Percentiles rank a stretch among this genome's conserved stretches.
Evolutionary conservation across 805 yeast species (phyloP).

Genomic region (Wickerhamiella allomyrinae): DNA sequence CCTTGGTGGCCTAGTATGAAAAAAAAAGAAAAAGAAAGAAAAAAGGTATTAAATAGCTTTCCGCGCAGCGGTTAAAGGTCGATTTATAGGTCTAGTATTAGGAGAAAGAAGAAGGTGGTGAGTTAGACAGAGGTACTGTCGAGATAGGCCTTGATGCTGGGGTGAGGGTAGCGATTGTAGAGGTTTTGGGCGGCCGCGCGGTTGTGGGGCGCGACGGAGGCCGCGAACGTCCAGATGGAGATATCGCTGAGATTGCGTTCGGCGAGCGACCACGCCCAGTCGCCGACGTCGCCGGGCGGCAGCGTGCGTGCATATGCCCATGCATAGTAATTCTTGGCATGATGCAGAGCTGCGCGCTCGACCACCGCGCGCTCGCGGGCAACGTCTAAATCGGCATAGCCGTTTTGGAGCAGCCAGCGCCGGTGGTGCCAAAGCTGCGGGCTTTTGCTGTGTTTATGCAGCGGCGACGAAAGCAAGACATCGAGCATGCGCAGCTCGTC

Average conservation of each 20-base stretch:
- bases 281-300: background rate
- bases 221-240: conserved; percentile 24
- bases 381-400: background rate
- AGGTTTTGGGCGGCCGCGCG: conserved; percentile 5
- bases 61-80: no score
- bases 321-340: conserved; percentile 37
- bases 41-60: no score
- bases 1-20: no score
- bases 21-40: no score
- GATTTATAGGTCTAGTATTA: no score
- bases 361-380: conserved; percentile 21
- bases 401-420: conserved; percentile 16
- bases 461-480: conserved; percentile 22
- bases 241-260: conserved; percentile 20
- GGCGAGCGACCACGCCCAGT: conserved; percentile 12
- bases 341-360: conserved; percentile 26
- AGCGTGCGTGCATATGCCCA: conserved; percentile 28
- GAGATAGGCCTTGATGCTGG: conserved; percentile 10
- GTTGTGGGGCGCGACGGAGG: conserved; percentile 3
- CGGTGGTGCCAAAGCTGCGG: conserved; percentile 30
- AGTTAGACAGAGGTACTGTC: no score
- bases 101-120: no score
- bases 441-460: conserved; percentile 26
- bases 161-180: conserved; percentile 9
- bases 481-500: conserved; percentile 19